Conservation (phyloP, 345 rosid species). For the Eucalyptus curtisii region DNA sequence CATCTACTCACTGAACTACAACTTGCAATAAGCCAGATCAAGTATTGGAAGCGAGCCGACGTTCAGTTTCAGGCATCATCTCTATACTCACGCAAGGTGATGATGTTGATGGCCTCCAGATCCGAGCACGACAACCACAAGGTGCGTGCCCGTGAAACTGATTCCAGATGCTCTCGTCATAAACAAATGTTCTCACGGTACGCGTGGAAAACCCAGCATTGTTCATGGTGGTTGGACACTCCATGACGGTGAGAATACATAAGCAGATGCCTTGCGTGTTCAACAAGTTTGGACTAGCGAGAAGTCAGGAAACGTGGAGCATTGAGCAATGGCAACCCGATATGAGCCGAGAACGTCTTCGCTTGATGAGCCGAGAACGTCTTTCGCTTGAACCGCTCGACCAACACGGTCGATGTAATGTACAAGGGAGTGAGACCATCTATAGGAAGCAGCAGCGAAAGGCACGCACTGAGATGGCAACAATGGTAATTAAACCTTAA, state of each 20-base stretch:
- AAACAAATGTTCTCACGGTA: not conserved
- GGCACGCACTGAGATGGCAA: not conserved
- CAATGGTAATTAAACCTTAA: not conserved
- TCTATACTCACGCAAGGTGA: constrained; percentile 6
- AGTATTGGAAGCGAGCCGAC: constrained; percentile 14
- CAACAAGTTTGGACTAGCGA: too few relatives aligned
- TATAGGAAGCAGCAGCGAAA: constrained; percentile 5
- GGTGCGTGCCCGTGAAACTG: constrained; percentile 5
- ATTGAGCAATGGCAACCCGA: too few relatives aligned
- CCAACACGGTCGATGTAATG: not conserved
- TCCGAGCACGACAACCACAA: not conserved
- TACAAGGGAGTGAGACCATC: constrained; percentile 3
- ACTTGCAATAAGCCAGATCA: constrained; percentile 1
- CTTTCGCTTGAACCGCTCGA: not conserved
- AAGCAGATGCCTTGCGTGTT: too few relatives aligned
- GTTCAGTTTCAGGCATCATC: constrained; percentile 7
- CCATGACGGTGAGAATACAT: too few relatives aligned
- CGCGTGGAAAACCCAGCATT: not conserved
- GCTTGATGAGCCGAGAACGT: too few relatives aligned
- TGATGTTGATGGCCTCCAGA: constrained; percentile 3
- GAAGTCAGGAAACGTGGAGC: too few relatives aligned
- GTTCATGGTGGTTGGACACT: not conserved
- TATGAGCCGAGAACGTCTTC: too few relatives aligned
- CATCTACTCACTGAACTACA: constrained; percentile 5
- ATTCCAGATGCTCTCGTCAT: constrained; percentile 11